Base-by-base conservation (phyloP, 1,284 basidiomycete species). In the Sanghuangporus baumii region DNA sequence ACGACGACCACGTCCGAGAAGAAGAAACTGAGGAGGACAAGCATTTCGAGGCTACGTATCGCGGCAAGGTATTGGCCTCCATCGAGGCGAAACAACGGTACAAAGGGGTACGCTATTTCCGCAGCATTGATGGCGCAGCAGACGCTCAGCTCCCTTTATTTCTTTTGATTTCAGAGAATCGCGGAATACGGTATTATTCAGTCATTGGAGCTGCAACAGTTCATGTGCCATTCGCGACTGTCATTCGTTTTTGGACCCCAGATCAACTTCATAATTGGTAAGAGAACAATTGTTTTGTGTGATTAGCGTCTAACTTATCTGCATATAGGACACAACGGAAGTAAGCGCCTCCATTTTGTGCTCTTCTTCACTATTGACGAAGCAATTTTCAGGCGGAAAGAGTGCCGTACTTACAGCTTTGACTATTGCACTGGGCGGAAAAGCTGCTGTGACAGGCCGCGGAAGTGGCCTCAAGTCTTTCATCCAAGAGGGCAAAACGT, bases 231-330 rank as follows among this genome's bases (percentile, higher is more conserved):
- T 77, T 82, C 86, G 71, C 87, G 84, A 73, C 81, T 96, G 55
- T 85, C 81, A 0, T 91, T 97, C 73, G 79, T 82, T 5, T 93
- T 97, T 68, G 93, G 90, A 0, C 88, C 89, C 2, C 93, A 94
- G 73, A 91, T 98, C 72, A 98, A 99, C 76, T 98, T 99, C 72
- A 90, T 99, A 67, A 96, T 98, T 62, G 97, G 97, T 81, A 76
- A 73, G 80, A 84, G 81, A 81, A 48, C 70, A 55, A 9, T 40
- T 34, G 50, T 46, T 56, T 40, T 57, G 41, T 50, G 6, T n/a
- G 34, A 26, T 34, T 41, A 37, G 12, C 26, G 9, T 37, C 37
- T 41, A 20, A 38, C 26, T 38, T 26, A 38, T n/a, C 14, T 52
- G 47, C 46, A 40, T 54, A 54, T 64, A 91, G 89, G 89, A 38